Base-by-base conservation (phyloP, 768 basidiomycete species). In the Phylloporus rhodoxanthus region DNA sequence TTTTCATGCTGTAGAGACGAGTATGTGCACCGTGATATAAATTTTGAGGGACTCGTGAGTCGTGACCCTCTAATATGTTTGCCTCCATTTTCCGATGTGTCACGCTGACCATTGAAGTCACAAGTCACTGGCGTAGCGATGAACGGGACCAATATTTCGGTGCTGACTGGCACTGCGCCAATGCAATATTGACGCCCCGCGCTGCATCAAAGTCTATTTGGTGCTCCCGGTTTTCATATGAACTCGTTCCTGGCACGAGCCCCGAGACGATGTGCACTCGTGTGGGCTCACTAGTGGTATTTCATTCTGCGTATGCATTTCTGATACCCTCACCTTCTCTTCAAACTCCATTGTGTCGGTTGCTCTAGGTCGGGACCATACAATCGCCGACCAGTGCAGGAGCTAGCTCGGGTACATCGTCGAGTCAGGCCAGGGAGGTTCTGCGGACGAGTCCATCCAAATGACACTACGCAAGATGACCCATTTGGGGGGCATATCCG, bases 331-430 rank as follows among this genome's bases (percentile, higher is more conserved):
- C 14, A 61, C 76, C 1, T 77, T 81, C 26, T 72, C 86, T 38
- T 68, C 78, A 1, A 72, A 81, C 33, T 70, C 71, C 0, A 76
- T 93, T 26, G 69, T 74, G 6, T 72, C 81, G 13, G 78, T 97
- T 21, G 91, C 92, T 0, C 73, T 93, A 7, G 94, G 91, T 10
- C 95, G 95, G 65, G 96, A 99, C 59, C 96, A 98, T 63, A 94
- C 94, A 0, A 79, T 98, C 25, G 87, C 82, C 1, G 25, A 94
- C 92, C 0, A 78, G 73, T 21, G 64, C 75, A 0, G 93, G 95
- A 4, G 90, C 80, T 4, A 97, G 61, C 77, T 96, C 5, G 94
- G 95, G 10, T 96, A 96, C 57, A 70, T 79, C 3, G 74, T 95
- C 4, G 91, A 97, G 53, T 56, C 70, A 1, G 63, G 70, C 0